Evolutionary conservation across 2,329 filamentous ascomycete species (phyloP).

Genomic region (Pseudocercospora eumusae): DNA sequence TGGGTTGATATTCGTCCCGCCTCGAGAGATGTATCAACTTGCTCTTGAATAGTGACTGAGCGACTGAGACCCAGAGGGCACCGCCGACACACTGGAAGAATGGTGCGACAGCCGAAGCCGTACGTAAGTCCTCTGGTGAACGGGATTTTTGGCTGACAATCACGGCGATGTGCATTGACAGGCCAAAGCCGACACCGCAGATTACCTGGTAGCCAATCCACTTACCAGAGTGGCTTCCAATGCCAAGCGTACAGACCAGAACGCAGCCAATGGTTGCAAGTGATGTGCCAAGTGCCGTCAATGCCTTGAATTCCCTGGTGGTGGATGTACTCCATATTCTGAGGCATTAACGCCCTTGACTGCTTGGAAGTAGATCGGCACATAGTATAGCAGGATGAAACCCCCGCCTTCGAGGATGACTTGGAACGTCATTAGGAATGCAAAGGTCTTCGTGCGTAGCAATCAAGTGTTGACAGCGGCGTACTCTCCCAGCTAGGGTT

Average conservation of each 20-base stretch:
- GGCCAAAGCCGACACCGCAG: constrained; percentile 35
- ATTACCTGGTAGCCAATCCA: constrained; percentile 42
- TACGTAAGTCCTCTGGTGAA: constrained; percentile 40
- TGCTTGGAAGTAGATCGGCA: constrained; percentile 49
- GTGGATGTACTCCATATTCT: constrained; percentile 47
- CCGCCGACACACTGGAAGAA: constrained; percentile 48
- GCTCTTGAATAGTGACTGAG: constrained; percentile 47
- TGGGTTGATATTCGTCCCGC: constrained; percentile 43
- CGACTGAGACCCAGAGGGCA: constrained; percentile 45
- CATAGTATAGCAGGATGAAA: constrained; percentile 40
- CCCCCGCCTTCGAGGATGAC: constrained; percentile 38
- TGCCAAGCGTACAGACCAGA: constrained; percentile 29
- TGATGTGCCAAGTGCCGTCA: constrained; percentile 18
- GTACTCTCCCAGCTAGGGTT: constrained; percentile 44
- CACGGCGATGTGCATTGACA: constrained; percentile 44
- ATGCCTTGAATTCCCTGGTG: constrained; percentile 34
- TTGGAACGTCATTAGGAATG: constrained; percentile 40
- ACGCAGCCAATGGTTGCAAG: constrained; percentile 23
- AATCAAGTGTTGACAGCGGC: constrained; percentile 47
- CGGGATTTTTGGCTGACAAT: constrained; percentile 43
- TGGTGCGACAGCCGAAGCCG: constrained; percentile 42
- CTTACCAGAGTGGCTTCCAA: constrained; percentile 27
- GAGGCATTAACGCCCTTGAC: constrained; percentile 48
- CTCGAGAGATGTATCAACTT: constrained; percentile 44
- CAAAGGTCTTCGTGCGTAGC: constrained; percentile 43